These are phyloP conservation scores for Solanum infundibuliforme DNA, from an alignment of 257 asterid species.

Conservation along the genomic window DNA sequence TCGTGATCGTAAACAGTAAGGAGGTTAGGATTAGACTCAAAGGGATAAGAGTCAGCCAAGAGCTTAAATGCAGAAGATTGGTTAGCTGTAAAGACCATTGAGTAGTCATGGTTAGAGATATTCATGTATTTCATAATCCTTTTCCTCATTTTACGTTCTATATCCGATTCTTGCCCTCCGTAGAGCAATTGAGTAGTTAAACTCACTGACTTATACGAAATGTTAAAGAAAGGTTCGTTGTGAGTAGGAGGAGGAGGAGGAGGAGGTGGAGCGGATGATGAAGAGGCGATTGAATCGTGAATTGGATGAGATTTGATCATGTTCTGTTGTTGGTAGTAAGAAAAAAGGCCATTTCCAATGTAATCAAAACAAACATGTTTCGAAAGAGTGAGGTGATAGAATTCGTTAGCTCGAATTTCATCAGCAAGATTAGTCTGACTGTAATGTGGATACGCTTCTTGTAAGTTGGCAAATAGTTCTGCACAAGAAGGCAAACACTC, in stretches of 20 bases:
- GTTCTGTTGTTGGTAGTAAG: slow-evolving; percentile 37
- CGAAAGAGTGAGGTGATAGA: slow-evolving; percentile 31
- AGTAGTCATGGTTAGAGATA: slow-evolving; percentile 49
- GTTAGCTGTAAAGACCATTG: slow-evolving; percentile 61
- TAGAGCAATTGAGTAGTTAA: slow-evolving; percentile 29
- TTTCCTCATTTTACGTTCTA: slow-evolving; percentile 29
- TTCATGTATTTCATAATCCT: slow-evolving; percentile 66
- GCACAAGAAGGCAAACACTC: slow-evolving; percentile 50
- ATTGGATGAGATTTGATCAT: not conserved
- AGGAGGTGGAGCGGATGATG: slow-evolving; percentile 24
- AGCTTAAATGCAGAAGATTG: slow-evolving; percentile 65
- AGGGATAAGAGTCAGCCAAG: slow-evolving; percentile 58
- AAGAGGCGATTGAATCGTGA: slow-evolving; percentile 20
- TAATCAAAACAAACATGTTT: slow-evolving; percentile 63
- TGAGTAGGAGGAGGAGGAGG: not conserved
- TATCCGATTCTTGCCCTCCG: slow-evolving; percentile 32
- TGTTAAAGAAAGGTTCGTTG: slow-evolving; percentile 33
- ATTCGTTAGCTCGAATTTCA: slow-evolving; percentile 47
- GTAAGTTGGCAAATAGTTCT: slow-evolving; percentile 21
- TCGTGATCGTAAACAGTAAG: slow-evolving; percentile 56
- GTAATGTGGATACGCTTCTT: slow-evolving; percentile 29
- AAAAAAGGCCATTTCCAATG: slow-evolving; percentile 71
- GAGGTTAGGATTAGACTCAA: slow-evolving; percentile 29
- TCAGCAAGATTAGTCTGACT: slow-evolving; percentile 33
- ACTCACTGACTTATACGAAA: slow-evolving; percentile 34